Conservation (phyloP, 176 grass and related monocot genomes). For the Cymbopogon citratus region DNA sequence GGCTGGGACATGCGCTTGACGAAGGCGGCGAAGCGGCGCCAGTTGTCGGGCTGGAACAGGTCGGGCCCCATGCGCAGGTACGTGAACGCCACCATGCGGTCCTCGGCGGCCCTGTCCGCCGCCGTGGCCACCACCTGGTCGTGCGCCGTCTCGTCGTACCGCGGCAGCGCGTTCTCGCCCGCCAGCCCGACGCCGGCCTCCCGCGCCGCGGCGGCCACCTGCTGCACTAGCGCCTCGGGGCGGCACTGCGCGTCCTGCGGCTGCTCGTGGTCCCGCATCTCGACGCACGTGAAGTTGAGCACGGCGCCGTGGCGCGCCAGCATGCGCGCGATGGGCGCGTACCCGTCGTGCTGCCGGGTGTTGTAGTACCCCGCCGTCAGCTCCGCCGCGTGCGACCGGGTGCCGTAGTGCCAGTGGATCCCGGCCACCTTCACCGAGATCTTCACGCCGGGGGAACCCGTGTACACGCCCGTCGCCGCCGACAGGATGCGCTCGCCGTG, state of each 20-base stretch:
- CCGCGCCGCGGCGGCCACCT: constrained; percentile 50
- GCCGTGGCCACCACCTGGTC: constrained; percentile 54
- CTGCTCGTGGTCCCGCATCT: constrained; percentile 80
- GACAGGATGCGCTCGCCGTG: constrained; percentile 63
- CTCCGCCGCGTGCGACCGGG: constrained; percentile 61
- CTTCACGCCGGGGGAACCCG: not conserved
- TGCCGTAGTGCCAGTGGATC: constrained; percentile 82
- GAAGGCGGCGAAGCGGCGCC: constrained; percentile 64
- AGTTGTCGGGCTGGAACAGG: constrained; percentile 60
- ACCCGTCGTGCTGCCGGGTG: constrained; percentile 57
- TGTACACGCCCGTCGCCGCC: constrained; percentile 33
- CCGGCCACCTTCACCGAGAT: constrained; percentile 68
- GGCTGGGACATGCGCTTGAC: constrained; percentile 45
- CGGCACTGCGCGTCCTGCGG: constrained; percentile 55
- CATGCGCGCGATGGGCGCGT: constrained; percentile 45
- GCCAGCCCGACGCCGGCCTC: constrained; percentile 40
- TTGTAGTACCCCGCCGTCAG: constrained; percentile 75
- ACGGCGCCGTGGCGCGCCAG: constrained; percentile 47
- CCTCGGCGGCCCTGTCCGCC: constrained; percentile 3
- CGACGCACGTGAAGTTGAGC: constrained; percentile 81
- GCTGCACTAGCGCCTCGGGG: constrained; percentile 58
- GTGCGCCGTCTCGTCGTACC: constrained; percentile 64
- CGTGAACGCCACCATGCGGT: constrained; percentile 76
- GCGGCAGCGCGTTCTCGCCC: constrained; percentile 64
- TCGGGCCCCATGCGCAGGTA: constrained; percentile 70